Percentiles rank a stretch among this genome's conserved stretches.
phyloP scores from a whole-genome alignment of 129 eudicot genomes.

The Escallonia rubra region DNA sequence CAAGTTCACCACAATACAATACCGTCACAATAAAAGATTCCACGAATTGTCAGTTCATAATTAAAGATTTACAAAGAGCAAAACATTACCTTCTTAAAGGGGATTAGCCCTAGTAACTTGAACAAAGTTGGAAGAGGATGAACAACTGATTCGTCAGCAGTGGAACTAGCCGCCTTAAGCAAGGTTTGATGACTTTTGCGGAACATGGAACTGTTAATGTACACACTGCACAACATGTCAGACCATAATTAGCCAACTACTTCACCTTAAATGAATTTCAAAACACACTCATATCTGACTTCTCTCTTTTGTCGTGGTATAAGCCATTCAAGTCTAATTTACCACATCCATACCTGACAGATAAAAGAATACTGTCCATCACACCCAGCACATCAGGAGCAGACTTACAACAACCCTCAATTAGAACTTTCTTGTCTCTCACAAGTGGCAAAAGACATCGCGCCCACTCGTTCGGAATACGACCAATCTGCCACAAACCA shows the following conservation, averaged over 20 bases:
- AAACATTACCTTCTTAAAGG: constrained; percentile 67
- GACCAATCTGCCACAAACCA: constrained; percentile 61
- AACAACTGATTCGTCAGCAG: constrained; percentile 60
- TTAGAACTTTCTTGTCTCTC: constrained; percentile 69
- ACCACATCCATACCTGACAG: constrained; percentile 53
- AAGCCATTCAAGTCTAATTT: neutral
- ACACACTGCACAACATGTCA: constrained; percentile 43
- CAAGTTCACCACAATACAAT: neutral
- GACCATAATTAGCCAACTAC: constrained; percentile 3
- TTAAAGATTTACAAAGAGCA: neutral
- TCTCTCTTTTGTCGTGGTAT: neutral
- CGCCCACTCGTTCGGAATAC: constrained; percentile 98
- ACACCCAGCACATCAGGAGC: constrained; percentile 75
- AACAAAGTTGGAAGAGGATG: constrained; percentile 86
- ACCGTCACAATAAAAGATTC: neutral
- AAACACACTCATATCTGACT: neutral
- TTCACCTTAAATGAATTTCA: constrained; percentile 1
- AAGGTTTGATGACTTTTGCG: constrained; percentile 64
- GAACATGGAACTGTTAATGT: constrained; percentile 81
- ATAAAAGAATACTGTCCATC: constrained; percentile 70
- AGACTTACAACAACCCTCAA: constrained; percentile 80
- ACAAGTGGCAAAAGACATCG: constrained; percentile 87
- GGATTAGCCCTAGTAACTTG: constrained; percentile 68
- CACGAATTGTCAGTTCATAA: neutral
- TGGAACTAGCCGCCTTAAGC: constrained; percentile 51